A percentile compares a stretch with the other conserved stretches of the same genome.
phyloP scores from a whole-genome alignment of 2,329 filamentous ascomycete genomes.

The Lasiodiplodia sp. region DNA sequence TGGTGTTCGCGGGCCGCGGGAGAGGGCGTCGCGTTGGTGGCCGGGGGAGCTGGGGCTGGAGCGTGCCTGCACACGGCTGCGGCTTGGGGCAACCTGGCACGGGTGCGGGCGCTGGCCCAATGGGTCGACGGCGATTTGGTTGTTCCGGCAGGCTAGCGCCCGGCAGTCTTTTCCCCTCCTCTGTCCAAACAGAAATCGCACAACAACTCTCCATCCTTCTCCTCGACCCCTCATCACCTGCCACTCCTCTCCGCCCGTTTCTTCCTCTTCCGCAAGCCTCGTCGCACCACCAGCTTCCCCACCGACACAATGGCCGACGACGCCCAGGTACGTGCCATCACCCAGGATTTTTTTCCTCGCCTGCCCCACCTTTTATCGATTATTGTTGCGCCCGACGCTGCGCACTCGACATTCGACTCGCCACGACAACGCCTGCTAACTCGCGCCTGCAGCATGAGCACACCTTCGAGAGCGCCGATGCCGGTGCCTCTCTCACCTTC shows the following conservation, averaged over 20 bases:
- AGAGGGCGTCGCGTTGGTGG: slow-evolving; percentile 12
- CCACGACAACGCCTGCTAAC: slow-evolving; percentile 33
- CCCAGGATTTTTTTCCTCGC: slow-evolving; percentile 33
- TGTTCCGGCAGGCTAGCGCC: slow-evolving; percentile 25
- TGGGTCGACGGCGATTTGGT: slow-evolving; percentile 22
- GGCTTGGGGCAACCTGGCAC: slow-evolving; percentile 7
- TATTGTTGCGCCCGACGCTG: slow-evolving; percentile 42
- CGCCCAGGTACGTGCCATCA: slow-evolving; percentile 63
- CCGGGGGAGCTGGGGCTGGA: slow-evolving; percentile 17
- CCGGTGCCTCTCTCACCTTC: slow-evolving; percentile 91
- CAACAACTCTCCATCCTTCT: slow-evolving; percentile 29
- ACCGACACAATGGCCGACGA: slow-evolving; percentile 70
- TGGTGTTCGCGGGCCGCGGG: slow-evolving; percentile 21
- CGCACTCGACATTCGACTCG: slow-evolving; percentile 33
- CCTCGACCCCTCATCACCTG: slow-evolving; percentile 30
- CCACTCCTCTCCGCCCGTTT: slow-evolving; percentile 34
- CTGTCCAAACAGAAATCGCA: slow-evolving; percentile 29
- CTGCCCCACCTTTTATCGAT: slow-evolving; percentile 49
- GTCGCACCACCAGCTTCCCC: slow-evolving; percentile 44
- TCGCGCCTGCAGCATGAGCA: slow-evolving; percentile 59
- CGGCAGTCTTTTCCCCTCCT: slow-evolving; percentile 27
- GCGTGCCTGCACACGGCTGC: slow-evolving; percentile 6
- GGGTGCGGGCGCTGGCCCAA: slow-evolving; percentile 15
- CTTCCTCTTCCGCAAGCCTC: slow-evolving; percentile 41
- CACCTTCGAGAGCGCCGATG: slow-evolving; percentile 92